Conservation (phyloP, 257 asterid genomes). For the Gentiana macrophylla region DNA sequence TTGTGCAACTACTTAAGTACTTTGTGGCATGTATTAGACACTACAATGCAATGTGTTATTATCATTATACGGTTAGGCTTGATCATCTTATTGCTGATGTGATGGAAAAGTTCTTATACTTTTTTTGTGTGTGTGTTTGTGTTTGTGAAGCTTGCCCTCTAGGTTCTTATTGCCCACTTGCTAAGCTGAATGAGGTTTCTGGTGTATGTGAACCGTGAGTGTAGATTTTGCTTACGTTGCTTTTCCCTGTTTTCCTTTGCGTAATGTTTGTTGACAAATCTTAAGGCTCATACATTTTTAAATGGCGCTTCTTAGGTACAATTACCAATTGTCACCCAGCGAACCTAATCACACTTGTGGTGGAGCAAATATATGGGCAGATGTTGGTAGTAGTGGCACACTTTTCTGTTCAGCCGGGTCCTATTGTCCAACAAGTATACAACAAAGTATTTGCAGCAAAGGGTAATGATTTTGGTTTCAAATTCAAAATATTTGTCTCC, state of each 20-base stretch:
- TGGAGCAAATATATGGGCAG: constrained; percentile 86
- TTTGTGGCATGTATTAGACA: not conserved
- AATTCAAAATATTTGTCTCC: constrained; percentile 4
- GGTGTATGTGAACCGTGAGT: constrained; percentile 85
- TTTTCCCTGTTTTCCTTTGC: constrained; percentile 2
- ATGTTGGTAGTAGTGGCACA: constrained; percentile 41
- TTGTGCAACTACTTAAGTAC: not conserved
- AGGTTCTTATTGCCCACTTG: constrained; percentile 85
- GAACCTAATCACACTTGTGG: constrained; percentile 67
- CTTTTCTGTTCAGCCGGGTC: constrained; percentile 79
- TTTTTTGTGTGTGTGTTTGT: constrained; percentile 20
- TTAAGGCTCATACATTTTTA: constrained; percentile 10
- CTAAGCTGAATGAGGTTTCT: constrained; percentile 35
- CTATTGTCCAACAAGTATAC: constrained; percentile 60
- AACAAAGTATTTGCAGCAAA: constrained; percentile 42
- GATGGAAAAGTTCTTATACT: not conserved
- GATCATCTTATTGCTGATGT: constrained; percentile 4
- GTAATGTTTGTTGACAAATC: not conserved
- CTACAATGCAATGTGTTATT: not conserved
- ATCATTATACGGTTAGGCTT: not conserved
- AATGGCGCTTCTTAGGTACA: constrained; percentile 40
- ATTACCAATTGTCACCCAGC: constrained; percentile 57
- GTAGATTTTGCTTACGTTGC: constrained; percentile 5
- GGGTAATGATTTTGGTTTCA: constrained; percentile 46
- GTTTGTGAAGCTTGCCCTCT: constrained; percentile 68